Evolutionary conservation across 768 basidiomycete genomes (phyloP), one percentile per base, ranked within the genome.

Genomic region (Trametes cinnabarina): DNA sequence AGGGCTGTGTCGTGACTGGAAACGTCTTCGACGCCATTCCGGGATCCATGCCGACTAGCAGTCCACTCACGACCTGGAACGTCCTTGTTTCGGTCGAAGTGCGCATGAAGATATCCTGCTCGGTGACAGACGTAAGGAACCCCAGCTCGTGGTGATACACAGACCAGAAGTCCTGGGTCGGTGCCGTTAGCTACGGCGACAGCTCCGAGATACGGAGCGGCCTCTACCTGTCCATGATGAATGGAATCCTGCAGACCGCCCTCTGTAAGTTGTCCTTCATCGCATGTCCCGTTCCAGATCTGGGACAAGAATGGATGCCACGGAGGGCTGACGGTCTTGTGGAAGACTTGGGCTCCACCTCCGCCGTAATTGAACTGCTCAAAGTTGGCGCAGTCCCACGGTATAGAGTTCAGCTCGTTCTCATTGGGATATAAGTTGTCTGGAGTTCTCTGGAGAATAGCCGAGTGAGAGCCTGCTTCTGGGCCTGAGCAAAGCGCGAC

Each of bases 221-320:
- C 1, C 10, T 12, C 30, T 54, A 74, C 76, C 71, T 75, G 65
- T 7, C 79, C 79, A 54, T 81, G 79, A 26, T 61, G 65, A 39
- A 77, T 55, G 4, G 77, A 72, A 43, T 81, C 79, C 23, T 72
- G 66, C 3, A 80, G 65, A 1, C 79, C 79, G n/a, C 63, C 77
- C 0, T 64, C 62, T 8, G 79, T 81, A 47, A 81, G 71, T 55
- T 81, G 80, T 7, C 79, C 80, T 4, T 71, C 63, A 57, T 79
- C 77, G 58, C 79, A 81, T 3, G 78, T 75, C 19, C 79, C 79
- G n/a, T 73, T 62, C 79, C 80, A 81, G 8, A 81, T 73, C 41
- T 46, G 44, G 14, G 44, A 46, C 14, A 46, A 25, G 17, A 46
- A 46, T 9, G 44, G 44, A 25, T 46, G 15, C 44, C 44, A 46